Percentiles rank a stretch among this genome's conserved stretches.
Evolutionary conservation across 2,329 filamentous ascomycete genomes (phyloP).

Genomic region (Botrytis cinerea): DNA sequence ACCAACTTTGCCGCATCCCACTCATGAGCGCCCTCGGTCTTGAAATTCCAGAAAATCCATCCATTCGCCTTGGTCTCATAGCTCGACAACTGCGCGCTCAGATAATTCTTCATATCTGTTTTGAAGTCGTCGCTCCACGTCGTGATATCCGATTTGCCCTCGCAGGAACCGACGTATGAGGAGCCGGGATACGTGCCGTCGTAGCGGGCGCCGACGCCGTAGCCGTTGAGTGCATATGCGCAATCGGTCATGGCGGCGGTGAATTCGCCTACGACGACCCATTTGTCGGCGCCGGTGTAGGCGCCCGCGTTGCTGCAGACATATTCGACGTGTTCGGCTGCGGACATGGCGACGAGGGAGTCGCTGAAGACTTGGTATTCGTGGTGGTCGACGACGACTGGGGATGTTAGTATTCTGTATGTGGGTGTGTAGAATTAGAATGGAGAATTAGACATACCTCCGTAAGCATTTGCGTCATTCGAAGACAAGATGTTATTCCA

Average conservation of each 20-base stretch:
- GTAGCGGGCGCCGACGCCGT: constrained; percentile 57
- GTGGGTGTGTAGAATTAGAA: constrained; percentile 40
- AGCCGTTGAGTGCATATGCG: constrained; percentile 55
- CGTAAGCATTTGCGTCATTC: constrained; percentile 49
- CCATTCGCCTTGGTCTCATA: constrained; percentile 54
- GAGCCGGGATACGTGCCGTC: constrained; percentile 55
- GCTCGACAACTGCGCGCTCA: constrained; percentile 55
- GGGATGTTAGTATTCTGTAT: constrained; percentile 54
- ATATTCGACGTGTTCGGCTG: constrained; percentile 54
- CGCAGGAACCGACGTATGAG: constrained; percentile 55
- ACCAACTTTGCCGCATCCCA: constrained; percentile 55
- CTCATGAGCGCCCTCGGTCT: constrained; percentile 54
- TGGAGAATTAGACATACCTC: constrained; percentile 44
- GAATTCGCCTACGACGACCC: constrained; percentile 70
- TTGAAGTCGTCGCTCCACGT: constrained; percentile 46
- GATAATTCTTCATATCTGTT: constrained; percentile 51
- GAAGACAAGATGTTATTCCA: constrained; percentile 63
- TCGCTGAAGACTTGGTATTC: constrained; percentile 66
- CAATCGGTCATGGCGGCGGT: constrained; percentile 66
- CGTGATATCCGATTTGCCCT: constrained; percentile 52
- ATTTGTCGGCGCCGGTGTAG: constrained; percentile 60
- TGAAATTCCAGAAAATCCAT: constrained; percentile 62
- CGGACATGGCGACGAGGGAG: constrained; percentile 51
- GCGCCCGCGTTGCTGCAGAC: constrained; percentile 56
- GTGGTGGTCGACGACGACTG: constrained; percentile 61